Evolutionary conservation across 805 yeast species (phyloP).

Genomic region (Saturnispora quitensis): DNA sequence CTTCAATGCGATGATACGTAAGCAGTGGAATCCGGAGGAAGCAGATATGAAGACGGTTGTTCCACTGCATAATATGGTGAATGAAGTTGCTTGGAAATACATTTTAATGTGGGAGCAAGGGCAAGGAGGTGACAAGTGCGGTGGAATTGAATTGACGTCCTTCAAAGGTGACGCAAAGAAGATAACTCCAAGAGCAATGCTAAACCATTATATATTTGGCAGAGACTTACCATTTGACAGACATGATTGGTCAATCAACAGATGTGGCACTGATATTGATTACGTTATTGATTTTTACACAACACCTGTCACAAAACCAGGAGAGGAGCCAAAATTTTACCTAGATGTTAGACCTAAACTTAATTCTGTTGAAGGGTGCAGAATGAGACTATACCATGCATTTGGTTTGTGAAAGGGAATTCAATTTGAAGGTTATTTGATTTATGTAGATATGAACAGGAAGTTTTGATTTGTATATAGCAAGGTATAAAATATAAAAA

Average conservation of each 20-base stretch:
- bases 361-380: conserved; percentile 71
- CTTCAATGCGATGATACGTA: conserved; percentile 87
- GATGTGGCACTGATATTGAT: conserved; percentile 78
- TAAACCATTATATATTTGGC: conserved; percentile 52
- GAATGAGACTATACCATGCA: conserved; percentile 56
- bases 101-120: conserved; percentile 73
- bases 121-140: conserved; percentile 55
- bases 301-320: conserved; percentile 21
- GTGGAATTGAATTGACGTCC: conserved; percentile 75
- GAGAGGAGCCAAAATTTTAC: conserved; percentile 51
- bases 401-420: conserved; percentile 34
- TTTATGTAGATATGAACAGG: conserved; percentile 7
- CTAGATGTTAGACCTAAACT: conserved; percentile 91
- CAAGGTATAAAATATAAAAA: background rate
- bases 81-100: conserved; percentile 86
- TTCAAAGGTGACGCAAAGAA: conserved; percentile 85
- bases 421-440: background rate
- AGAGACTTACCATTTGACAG: conserved; percentile 82
- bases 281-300: conserved; percentile 88
- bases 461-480: conserved; percentile 2
- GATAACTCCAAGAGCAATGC: conserved; percentile 80
- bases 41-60: conserved; percentile 83
- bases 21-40: conserved; percentile 76
- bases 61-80: conserved; percentile 89
- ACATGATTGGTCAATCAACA: conserved; percentile 85